Evolutionary conservation across 1,284 basidiomycete species (phyloP).

Genomic region (Leccinum pachyderme): DNA sequence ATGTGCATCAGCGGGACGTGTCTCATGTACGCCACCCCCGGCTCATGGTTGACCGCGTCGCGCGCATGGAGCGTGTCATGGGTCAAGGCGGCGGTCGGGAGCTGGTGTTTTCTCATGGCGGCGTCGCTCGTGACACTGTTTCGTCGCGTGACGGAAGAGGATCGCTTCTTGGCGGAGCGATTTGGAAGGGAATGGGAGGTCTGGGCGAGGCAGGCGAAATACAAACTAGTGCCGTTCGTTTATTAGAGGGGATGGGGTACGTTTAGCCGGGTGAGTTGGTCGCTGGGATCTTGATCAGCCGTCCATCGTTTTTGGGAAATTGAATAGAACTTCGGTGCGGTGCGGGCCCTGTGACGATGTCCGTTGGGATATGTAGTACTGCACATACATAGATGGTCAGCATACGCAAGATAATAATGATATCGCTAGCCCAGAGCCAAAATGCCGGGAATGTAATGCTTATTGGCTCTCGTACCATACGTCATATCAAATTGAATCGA

Average conservation of each 20-base stretch:
- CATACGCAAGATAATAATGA: not conserved
- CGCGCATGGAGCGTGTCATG: conserved; percentile 1
- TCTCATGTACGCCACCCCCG: conserved; percentile 1
- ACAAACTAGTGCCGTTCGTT: conserved; percentile 14
- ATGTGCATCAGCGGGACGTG: conserved; percentile 6
- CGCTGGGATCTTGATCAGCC: not conserved
- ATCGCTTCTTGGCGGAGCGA: conserved; percentile 7
- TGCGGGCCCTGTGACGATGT: not conserved
- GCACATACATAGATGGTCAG: not conserved
- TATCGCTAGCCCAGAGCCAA: not conserved
- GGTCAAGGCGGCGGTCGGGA: not conserved
- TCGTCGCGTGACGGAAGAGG: conserved; percentile 11
- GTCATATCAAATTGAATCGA: not conserved
- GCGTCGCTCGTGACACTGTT: conserved; percentile 6
- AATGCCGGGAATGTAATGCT: not conserved
- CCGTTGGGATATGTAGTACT: not conserved
- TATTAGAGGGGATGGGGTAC: conserved; percentile 7
- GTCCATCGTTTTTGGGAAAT: not conserved
- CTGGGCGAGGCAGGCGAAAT: conserved; percentile 17
- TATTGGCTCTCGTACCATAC: not conserved
- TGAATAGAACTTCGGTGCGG: not conserved
- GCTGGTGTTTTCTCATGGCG: not conserved
- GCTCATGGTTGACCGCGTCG: conserved; percentile 16
- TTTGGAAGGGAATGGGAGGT: conserved; percentile 20
- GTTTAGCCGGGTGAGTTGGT: not conserved